Evolutionary conservation across 2,329 filamentous ascomycete genomes (phyloP).

Genomic region (Aureobasidium namibiae): DNA sequence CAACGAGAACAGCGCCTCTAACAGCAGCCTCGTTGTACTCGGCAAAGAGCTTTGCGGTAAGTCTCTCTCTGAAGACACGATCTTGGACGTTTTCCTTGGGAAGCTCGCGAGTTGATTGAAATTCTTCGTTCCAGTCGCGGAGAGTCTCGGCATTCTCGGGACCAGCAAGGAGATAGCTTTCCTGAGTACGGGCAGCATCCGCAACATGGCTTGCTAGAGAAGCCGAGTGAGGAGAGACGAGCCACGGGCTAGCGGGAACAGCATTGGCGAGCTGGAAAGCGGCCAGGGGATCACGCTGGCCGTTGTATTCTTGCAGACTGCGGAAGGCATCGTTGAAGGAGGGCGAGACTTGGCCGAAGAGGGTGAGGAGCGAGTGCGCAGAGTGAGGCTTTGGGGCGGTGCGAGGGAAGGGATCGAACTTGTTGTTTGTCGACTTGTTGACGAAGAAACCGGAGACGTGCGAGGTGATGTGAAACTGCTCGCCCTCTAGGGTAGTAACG

Average conservation of each 20-base stretch:
- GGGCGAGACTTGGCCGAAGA: conserved; percentile 72
- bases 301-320: conserved; percentile 75
- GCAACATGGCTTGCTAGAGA: conserved; percentile 62
- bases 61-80: conserved; percentile 85
- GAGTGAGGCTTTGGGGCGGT: conserved; percentile 67
- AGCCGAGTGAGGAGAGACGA: conserved; percentile 63
- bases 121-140: conserved; percentile 98
- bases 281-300: conserved; percentile 75
- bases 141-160: conserved; percentile 91
- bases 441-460: conserved; percentile 94
- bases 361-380: conserved; percentile 76
- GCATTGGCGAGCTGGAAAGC: conserved; percentile 95
- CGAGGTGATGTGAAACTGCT: conserved; percentile 87
- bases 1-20: conserved; percentile 83
- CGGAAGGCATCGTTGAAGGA: conserved; percentile 73
- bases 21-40: conserved; percentile 96
- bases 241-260: conserved; percentile 85
- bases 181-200: conserved; percentile 83
- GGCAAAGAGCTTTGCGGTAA: conserved; percentile 92
- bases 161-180: conserved; percentile 82
- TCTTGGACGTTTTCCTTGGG: conserved; percentile 92
- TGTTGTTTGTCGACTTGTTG: conserved; percentile 90
- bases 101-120: conserved; percentile 91
- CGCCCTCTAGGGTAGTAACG: conserved; percentile 84
- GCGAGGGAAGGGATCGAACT: conserved; percentile 85